These are phyloP conservation scores for Phytophthora melonis DNA, from an alignment of 352 stramenopile species.

Conservation along the genomic window DNA sequence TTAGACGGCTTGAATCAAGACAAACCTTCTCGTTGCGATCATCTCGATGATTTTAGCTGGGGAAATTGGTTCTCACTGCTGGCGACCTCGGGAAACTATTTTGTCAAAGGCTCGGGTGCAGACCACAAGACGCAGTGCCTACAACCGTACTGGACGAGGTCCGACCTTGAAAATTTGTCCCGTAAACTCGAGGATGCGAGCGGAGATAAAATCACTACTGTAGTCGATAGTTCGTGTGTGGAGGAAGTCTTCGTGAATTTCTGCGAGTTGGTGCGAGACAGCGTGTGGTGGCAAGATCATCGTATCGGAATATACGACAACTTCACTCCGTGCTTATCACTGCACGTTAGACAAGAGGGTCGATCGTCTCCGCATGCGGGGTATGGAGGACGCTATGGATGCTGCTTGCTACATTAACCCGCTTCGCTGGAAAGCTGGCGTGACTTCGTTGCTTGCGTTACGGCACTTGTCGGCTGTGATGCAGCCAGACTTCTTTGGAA, in stretches of 20 bases:
- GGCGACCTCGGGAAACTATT: slow-evolving; percentile 3
- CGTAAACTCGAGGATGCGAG: neutral
- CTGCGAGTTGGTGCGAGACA: slow-evolving; percentile 1
- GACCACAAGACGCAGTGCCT: neutral
- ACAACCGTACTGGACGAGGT: slow-evolving; percentile 13
- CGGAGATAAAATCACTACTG: neutral
- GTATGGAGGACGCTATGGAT: neutral
- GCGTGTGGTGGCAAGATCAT: neutral
- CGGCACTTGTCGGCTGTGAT: neutral
- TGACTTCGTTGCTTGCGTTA: slow-evolving; percentile 4
- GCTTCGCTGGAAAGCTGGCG: neutral
- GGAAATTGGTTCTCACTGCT: slow-evolving; percentile 10
- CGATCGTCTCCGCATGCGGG: neutral
- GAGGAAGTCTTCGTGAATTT: slow-evolving; percentile 15
- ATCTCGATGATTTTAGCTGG: neutral
- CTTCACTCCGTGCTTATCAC: no score
- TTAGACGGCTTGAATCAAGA: no score
- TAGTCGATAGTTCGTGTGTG: slow-evolving; percentile 6
- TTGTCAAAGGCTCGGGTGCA: neutral
- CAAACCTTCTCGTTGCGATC: no score
- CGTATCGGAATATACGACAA: no score
- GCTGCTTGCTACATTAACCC: neutral
- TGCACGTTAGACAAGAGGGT: neutral
- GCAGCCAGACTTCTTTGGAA: slow-evolving; percentile 5
- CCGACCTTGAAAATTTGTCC: neutral